Percentiles rank a stretch among this genome's conserved stretches.
phyloP scores from a whole-genome alignment of 2,329 filamentous ascomycete genomes.

The Hymenoscyphus fraxineus region DNA sequence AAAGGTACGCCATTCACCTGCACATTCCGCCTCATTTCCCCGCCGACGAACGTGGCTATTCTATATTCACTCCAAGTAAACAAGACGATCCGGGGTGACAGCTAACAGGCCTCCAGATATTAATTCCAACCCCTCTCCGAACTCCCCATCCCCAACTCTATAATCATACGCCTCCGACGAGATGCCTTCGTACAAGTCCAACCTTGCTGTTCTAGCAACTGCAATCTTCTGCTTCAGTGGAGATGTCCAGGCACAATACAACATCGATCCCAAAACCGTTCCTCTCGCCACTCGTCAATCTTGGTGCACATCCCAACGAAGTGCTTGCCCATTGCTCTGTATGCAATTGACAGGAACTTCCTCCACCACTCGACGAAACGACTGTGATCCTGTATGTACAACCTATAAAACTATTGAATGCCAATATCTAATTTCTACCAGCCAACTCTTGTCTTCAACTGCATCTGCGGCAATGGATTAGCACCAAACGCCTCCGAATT shows the following conservation, averaged over 20 bases:
- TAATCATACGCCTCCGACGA: slow-evolving; percentile 4
- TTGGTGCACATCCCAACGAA: slow-evolving; percentile 64
- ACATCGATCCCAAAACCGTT: slow-evolving; percentile 61
- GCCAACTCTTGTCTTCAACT: slow-evolving; percentile 63
- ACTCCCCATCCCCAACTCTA: not conserved
- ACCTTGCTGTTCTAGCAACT: slow-evolving; percentile 44
- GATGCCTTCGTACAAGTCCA: slow-evolving; percentile 53
- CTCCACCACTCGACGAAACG: slow-evolving; percentile 53
- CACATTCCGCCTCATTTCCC: slow-evolving; percentile 3
- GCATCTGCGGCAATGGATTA: slow-evolving; percentile 64
- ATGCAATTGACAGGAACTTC: slow-evolving; percentile 49
- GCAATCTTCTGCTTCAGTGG: slow-evolving; percentile 43
- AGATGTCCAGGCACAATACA: slow-evolving; percentile 51
- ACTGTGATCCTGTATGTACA: slow-evolving; percentile 59
- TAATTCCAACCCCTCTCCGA: not conserved
- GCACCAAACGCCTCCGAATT: slow-evolving; percentile 73
- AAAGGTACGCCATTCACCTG: not conserved
- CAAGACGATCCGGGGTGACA: not conserved
- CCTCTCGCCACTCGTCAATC: slow-evolving; percentile 37
- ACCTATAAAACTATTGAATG: not conserved
- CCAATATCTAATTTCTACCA: slow-evolving; percentile 29
- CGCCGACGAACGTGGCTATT: not conserved
- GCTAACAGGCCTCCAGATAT: not conserved
- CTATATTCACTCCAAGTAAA: not conserved
- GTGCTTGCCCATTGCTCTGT: slow-evolving; percentile 70